These are phyloP conservation scores for Penicillium sp. DNA, from an alignment of 2,329 filamentous ascomycete genomes.

Conservation along the genomic window DNA sequence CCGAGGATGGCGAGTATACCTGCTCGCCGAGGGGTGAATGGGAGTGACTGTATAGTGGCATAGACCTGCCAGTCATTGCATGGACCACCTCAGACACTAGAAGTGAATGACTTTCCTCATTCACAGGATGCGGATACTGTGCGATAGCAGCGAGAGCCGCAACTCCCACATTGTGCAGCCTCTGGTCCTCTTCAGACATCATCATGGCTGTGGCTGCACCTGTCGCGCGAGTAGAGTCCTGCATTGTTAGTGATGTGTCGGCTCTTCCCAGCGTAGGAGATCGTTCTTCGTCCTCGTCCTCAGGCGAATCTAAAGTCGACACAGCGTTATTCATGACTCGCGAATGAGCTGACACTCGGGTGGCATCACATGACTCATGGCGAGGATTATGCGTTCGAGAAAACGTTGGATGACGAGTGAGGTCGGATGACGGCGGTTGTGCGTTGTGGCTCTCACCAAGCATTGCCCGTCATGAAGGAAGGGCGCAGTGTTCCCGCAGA, in stretches of 20 bases:
- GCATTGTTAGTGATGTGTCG: slow-evolving; percentile 5
- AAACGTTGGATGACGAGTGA: slow-evolving; percentile 7
- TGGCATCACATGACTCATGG: slow-evolving; percentile 27
- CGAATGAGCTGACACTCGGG: slow-evolving; percentile 11
- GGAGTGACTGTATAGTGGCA: slow-evolving; percentile 1
- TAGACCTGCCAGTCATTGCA: slow-evolving; percentile 25
- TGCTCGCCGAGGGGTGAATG: neutral
- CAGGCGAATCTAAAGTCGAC: slow-evolving; percentile 5
- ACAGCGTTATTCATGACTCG: slow-evolving; percentile 21
- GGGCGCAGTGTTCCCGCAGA: neutral
- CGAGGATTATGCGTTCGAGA: slow-evolving; percentile 10
- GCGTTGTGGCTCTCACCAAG: slow-evolving; percentile 16
- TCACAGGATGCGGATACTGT: slow-evolving; percentile 29
- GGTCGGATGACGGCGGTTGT: slow-evolving; percentile 7
- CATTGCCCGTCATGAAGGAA: slow-evolving; percentile 21
- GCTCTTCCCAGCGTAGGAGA: slow-evolving; percentile 6
- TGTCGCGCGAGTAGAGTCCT: slow-evolving; percentile 2
- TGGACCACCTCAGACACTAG: slow-evolving; percentile 34
- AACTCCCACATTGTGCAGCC: slow-evolving; percentile 27
- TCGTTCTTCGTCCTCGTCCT: neutral
- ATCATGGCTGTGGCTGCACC: slow-evolving; percentile 13
- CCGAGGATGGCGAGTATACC: neutral
- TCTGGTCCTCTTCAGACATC: slow-evolving; percentile 22
- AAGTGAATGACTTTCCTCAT: slow-evolving; percentile 23
- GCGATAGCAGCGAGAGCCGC: slow-evolving; percentile 36